Evolutionary conservation across 768 basidiomycete species (phyloP).

Genomic region (Auricularia sp.): DNA sequence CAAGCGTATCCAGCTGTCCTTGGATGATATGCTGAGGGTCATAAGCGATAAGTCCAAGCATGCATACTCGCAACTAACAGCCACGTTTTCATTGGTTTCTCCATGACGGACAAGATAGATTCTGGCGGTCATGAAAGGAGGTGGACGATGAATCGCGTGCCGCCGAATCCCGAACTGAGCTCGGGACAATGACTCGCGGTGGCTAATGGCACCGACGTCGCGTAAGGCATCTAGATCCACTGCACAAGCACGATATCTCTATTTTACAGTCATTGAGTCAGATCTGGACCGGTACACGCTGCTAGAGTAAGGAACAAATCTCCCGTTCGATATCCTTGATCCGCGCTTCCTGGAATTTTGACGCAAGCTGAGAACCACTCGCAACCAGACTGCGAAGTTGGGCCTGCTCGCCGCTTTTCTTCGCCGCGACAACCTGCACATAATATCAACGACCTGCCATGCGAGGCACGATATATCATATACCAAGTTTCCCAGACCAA

Average conservation of each 20-base stretch:
- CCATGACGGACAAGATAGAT: conserved; percentile 69
- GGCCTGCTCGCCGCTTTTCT: conserved; percentile 19
- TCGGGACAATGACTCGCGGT: too few relatives aligned
- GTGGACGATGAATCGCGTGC: background rate
- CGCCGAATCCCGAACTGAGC: background rate
- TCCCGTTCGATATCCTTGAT: conserved; percentile 41
- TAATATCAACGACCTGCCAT: conserved; percentile 6
- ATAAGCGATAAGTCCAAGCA: background rate
- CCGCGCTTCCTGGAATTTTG: conserved; percentile 48
- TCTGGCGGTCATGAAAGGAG: conserved; percentile 24
- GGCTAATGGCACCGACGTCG: too few relatives aligned
- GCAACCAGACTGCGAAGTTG: conserved; percentile 16
- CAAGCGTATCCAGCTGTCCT: conserved; percentile 57
- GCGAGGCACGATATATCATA: conserved; percentile 13
- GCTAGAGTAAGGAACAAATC: conserved; percentile 19
- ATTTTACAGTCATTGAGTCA: too few relatives aligned
- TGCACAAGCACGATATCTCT: too few relatives aligned
- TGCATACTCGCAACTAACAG: too few relatives aligned
- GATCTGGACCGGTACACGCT: too few relatives aligned
- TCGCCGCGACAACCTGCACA: conserved; percentile 40
- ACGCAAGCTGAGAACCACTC: conserved; percentile 30
- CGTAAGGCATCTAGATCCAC: too few relatives aligned
- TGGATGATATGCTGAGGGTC: conserved; percentile 43
- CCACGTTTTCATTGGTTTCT: conserved; percentile 60
- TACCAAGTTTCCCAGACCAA: conserved; percentile 67